Evolutionary conservation across 345 rosid species (phyloP).

Genomic region (Firmiana major): DNA sequence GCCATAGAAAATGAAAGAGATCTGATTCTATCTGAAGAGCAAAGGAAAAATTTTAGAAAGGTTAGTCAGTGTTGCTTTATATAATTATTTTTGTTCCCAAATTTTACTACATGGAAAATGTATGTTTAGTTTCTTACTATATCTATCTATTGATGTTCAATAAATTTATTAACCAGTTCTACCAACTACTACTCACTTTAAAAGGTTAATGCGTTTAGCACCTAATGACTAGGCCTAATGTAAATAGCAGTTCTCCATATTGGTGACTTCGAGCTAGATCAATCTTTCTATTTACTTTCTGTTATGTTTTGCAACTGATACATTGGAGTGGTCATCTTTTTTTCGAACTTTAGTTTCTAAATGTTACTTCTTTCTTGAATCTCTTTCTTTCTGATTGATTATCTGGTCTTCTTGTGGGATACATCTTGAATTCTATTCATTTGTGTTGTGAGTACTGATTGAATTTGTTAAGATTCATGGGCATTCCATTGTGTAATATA

Average conservation of each 20-base stretch:
- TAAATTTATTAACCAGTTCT: not conserved
- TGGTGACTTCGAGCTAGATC: not conserved
- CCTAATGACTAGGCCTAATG: not conserved
- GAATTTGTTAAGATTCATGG: not conserved
- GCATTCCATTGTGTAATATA: not conserved
- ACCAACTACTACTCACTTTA: not conserved
- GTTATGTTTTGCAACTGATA: not conserved
- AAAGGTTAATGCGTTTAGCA: not conserved
- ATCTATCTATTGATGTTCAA: slow-evolving; percentile 18
- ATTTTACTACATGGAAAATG: not conserved
- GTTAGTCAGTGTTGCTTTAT: slow-evolving; percentile 33
- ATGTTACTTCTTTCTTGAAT: not conserved
- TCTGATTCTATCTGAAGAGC: slow-evolving; percentile 74
- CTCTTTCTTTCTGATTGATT: not conserved
- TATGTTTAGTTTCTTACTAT: slow-evolving; percentile 10
- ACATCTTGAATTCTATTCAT: not conserved
- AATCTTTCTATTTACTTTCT: not conserved
- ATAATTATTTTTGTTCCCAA: not conserved
- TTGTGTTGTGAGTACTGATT: not conserved
- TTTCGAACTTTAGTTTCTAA: not conserved
- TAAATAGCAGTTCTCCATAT: not conserved
- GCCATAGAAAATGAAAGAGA: slow-evolving; percentile 84
- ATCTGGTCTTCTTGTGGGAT: not conserved
- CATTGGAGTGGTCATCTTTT: not conserved
- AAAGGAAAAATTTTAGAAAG: slow-evolving; percentile 69